Conservation (phyloP, 176 grass and related monocot genomes). For the Oryza longistaminata region DNA sequence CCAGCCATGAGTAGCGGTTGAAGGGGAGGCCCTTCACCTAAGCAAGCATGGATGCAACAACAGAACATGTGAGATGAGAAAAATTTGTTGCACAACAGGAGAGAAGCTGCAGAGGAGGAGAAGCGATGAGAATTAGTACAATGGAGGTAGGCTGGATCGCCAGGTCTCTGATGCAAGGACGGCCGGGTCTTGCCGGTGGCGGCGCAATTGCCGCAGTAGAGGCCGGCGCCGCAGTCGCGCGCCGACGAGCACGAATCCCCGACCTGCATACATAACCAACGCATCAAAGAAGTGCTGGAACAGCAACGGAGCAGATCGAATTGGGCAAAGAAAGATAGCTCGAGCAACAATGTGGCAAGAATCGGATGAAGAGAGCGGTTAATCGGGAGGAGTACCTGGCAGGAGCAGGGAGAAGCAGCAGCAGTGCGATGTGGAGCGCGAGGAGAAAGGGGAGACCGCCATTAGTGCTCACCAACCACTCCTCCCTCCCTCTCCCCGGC, state of each 20-base stretch:
- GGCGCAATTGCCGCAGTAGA: constrained; percentile 88
- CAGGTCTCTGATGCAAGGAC: constrained; percentile 72
- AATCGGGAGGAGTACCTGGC: constrained; percentile 27
- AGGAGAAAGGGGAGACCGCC: constrained; percentile 14
- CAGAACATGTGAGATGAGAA: constrained; percentile 11
- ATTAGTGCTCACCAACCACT: constrained; percentile 27
- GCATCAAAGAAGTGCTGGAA: background rate
- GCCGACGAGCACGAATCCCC: constrained; percentile 64
- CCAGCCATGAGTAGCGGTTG: constrained; percentile 89
- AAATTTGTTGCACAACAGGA: background rate
- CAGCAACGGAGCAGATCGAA: too few species aligned
- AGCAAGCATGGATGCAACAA: constrained; percentile 8
- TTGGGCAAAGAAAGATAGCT: too few species aligned
- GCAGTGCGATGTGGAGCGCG: constrained; percentile 26
- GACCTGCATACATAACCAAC: constrained; percentile 38
- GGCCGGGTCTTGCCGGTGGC: constrained; percentile 54
- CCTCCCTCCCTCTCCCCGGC: background rate
- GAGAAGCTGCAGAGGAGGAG: background rate
- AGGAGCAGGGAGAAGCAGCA: constrained; percentile 31
- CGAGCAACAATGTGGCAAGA: background rate
- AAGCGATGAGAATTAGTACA: constrained; percentile 34
- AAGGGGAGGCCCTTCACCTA: constrained; percentile 84
- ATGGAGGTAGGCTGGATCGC: constrained; percentile 79
- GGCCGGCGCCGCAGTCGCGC: constrained; percentile 63
- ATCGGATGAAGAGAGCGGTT: background rate